A percentile compares a stretch with the other conserved stretches of the same genome.
Evolutionary conservation across 2,329 filamentous ascomycete species (phyloP).

Genomic region (Rachicladosporium sp.): DNA sequence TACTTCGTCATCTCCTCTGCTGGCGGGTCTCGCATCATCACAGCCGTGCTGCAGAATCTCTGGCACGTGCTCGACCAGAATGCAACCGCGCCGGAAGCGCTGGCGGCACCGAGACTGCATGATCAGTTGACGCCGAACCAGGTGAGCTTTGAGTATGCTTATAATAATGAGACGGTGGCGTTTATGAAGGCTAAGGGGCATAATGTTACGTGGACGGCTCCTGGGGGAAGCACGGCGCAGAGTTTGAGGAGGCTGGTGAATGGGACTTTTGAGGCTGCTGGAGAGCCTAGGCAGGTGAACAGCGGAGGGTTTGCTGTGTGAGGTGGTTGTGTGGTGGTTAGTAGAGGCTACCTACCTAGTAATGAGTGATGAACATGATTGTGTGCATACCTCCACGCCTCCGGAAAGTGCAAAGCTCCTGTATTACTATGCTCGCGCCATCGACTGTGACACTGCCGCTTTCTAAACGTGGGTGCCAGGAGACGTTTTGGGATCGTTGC

Average conservation of each 20-base stretch:
- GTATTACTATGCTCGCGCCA: too few relatives aligned
- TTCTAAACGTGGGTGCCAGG: too few relatives aligned
- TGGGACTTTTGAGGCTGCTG: conserved; percentile 64
- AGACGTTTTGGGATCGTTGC: too few relatives aligned
- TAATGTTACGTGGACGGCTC: conserved; percentile 56
- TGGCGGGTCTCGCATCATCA: conserved; percentile 74
- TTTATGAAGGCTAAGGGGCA: conserved; percentile 55
- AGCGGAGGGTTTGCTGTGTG: conserved; percentile 47
- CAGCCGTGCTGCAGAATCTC: conserved; percentile 60
- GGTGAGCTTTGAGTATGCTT: conserved; percentile 55
- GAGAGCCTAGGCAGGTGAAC: conserved; percentile 61
- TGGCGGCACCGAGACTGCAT: conserved; percentile 58
- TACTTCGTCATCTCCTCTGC: conserved; percentile 63
- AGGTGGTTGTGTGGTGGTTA: too few relatives aligned
- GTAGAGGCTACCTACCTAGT: too few relatives aligned
- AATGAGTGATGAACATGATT: too few relatives aligned
- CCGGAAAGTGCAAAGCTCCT: too few relatives aligned
- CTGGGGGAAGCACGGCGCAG: conserved; percentile 58
- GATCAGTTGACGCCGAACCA: conserved; percentile 69
- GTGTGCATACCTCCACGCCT: too few relatives aligned
- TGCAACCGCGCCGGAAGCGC: conserved; percentile 47
- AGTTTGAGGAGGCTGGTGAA: conserved; percentile 48
- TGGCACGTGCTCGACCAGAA: conserved; percentile 59
- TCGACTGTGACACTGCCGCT: too few relatives aligned
- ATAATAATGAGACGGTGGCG: conserved; percentile 50